A percentile compares a stretch with the other conserved stretches of the same genome.
phyloP scores from a whole-genome alignment of 2,329 filamentous ascomycete genomes.

The Botryotinia calthae region DNA sequence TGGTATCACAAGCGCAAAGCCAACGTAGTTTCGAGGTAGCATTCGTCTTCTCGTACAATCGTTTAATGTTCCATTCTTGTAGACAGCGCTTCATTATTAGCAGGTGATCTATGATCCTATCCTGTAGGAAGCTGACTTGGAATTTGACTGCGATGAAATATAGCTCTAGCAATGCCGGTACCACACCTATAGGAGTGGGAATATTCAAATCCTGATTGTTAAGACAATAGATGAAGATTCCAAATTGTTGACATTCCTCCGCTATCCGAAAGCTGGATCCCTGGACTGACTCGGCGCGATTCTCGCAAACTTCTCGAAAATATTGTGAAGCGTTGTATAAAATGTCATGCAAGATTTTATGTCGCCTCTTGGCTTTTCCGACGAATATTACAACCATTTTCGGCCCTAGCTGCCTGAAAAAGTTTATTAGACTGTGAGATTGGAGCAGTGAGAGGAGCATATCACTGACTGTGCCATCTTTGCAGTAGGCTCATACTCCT shows the following conservation, averaged over 20 bases:
- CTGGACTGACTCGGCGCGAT: not conserved
- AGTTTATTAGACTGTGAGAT: not conserved
- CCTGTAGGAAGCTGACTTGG: not conserved
- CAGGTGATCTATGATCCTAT: not conserved
- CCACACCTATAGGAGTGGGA: not conserved
- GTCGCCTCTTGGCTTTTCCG: not conserved
- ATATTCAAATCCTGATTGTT: not conserved
- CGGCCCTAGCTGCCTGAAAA: not conserved
- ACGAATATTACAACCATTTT: not conserved
- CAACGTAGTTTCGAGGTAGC: not conserved
- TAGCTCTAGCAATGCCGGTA: not conserved
- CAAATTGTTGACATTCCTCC: conserved; percentile 1
- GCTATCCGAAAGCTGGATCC: not conserved
- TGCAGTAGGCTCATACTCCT: not conserved
- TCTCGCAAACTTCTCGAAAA: not conserved
- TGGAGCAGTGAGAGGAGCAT: not conserved
- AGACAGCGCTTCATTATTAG: not conserved
- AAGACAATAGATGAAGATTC: not conserved
- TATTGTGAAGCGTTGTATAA: not conserved
- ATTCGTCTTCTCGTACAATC: not conserved
- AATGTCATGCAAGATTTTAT: not conserved
- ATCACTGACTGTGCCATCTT: not conserved
- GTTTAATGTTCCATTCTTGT: not conserved
- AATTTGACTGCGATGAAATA: not conserved
- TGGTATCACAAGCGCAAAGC: not conserved